Evolutionary conservation across 805 yeast genomes (phyloP).

Genomic region (Spathaspora passalidarum): DNA sequence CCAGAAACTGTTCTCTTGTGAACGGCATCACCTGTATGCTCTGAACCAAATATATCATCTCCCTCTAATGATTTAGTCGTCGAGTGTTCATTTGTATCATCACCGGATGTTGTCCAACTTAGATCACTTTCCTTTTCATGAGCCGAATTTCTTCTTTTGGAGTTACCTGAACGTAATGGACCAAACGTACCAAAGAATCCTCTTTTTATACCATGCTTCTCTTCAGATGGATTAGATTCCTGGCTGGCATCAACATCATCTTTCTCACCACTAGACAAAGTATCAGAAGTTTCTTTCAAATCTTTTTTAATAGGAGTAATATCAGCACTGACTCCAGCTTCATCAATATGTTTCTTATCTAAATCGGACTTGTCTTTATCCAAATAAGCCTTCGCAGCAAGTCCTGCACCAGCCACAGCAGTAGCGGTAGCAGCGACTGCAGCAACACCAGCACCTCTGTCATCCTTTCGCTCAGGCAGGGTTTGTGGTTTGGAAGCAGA

Average conservation of each 20-base stretch:
- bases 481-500: neutral
- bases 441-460: neutral
- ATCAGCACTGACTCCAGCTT: neutral
- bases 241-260: neutral
- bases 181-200: neutral
- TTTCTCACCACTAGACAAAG: neutral
- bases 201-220: neutral
- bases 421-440: constrained; percentile 5
- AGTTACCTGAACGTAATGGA: neutral
- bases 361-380: neutral
- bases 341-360: neutral
- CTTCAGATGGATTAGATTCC: neutral
- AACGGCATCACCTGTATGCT: neutral
- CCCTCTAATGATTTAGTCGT: neutral
- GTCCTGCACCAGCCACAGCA: constrained; percentile 6
- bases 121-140: neutral
- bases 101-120: neutral
- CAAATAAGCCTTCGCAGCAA: constrained; percentile 1
- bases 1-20: neutral
- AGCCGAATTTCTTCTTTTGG: neutral
- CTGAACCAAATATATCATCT: no score
- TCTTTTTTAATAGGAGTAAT: neutral
- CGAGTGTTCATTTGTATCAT: neutral
- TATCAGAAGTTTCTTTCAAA: neutral
- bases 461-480: neutral